Percentiles rank a stretch among this genome's conserved stretches.
phyloP scores from a whole-genome alignment of 2,329 filamentous ascomycete genomes.

The Claviceps sp. region DNA sequence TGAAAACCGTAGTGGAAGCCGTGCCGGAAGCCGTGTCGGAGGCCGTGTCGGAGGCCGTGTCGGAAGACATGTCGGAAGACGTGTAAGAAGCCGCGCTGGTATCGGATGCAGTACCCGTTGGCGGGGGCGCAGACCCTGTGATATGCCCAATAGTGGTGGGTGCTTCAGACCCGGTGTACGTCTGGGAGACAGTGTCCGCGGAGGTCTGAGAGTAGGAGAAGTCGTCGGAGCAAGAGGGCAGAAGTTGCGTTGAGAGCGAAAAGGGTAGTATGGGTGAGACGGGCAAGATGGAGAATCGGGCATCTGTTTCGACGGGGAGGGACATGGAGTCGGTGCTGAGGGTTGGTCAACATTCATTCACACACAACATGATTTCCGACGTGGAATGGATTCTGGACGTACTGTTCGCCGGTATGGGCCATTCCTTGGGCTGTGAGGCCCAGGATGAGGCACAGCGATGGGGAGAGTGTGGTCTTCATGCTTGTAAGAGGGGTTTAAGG shows the following conservation, averaged over 20 bases:
- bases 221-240: not conserved
- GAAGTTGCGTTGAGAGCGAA: not conserved
- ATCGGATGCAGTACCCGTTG: not conserved
- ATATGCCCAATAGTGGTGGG: slow-evolving; percentile 1
- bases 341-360: not conserved
- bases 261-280: not conserved
- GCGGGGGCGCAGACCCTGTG: not conserved
- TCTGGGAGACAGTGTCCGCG: no score
- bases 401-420: not conserved
- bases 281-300: slow-evolving; percentile 1
- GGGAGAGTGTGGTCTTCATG: not conserved
- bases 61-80: not conserved
- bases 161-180: not conserved
- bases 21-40: no score
- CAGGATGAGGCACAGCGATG: not conserved
- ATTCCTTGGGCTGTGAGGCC: not conserved
- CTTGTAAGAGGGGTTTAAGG: not conserved
- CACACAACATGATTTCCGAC: no score
- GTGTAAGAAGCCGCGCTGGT: not conserved
- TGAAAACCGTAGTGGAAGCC: no score
- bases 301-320: slow-evolving; percentile 2
- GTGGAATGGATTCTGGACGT: not conserved
- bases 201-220: no score
- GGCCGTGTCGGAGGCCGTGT: not conserved
- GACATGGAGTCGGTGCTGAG: not conserved